Percentiles rank a stretch among this genome's conserved stretches.
phyloP scores from a whole-genome alignment of 1,284 basidiomycete species.

The Microbotryomycetes sp. region DNA sequence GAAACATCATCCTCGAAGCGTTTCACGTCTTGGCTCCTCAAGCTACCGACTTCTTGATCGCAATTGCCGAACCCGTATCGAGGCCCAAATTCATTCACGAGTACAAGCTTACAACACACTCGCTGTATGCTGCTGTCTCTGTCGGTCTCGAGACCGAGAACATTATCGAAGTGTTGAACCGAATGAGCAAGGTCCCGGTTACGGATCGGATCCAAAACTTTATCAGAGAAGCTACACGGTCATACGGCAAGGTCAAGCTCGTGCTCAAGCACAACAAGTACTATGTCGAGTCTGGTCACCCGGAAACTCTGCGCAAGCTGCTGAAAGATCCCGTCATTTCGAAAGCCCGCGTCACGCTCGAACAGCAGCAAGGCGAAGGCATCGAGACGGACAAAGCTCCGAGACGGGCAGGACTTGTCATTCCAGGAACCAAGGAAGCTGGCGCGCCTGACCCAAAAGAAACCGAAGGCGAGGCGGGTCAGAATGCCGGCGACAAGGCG shows the following conservation, averaged over 20 bases:
- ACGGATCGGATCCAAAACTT: constrained; percentile 72
- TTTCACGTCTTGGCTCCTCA: constrained; percentile 96
- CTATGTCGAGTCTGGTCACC: constrained; percentile 86
- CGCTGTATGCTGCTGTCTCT: constrained; percentile 95
- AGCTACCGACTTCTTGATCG: constrained; percentile 96
- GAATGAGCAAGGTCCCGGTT: constrained; percentile 56
- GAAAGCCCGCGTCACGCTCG: constrained; percentile 56
- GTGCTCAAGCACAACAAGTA: constrained; percentile 96
- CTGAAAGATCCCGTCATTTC: constrained; percentile 78
- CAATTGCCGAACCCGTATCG: constrained; percentile 97
- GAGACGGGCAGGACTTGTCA: constrained; percentile 67
- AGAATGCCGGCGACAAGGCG: constrained; percentile 2
- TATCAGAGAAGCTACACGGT: constrained; percentile 82
- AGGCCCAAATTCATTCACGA: constrained; percentile 97
- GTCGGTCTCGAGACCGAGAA: constrained; percentile 96
- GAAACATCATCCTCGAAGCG: constrained; percentile 90
- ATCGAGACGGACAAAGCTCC: constrained; percentile 63
- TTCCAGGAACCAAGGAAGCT: constrained; percentile 60
- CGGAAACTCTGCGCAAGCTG: constrained; percentile 77
- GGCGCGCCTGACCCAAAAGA: constrained; percentile 19
- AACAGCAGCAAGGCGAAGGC: constrained; percentile 43
- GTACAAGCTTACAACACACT: constrained; percentile 97
- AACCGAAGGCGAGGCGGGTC: constrained; percentile 6
- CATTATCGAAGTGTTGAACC: constrained; percentile 78
- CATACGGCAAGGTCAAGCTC: constrained; percentile 94